phyloP scores from a whole-genome alignment of 495 filamentous ascomycete genomes.

The Penicillium odoratum region DNA sequence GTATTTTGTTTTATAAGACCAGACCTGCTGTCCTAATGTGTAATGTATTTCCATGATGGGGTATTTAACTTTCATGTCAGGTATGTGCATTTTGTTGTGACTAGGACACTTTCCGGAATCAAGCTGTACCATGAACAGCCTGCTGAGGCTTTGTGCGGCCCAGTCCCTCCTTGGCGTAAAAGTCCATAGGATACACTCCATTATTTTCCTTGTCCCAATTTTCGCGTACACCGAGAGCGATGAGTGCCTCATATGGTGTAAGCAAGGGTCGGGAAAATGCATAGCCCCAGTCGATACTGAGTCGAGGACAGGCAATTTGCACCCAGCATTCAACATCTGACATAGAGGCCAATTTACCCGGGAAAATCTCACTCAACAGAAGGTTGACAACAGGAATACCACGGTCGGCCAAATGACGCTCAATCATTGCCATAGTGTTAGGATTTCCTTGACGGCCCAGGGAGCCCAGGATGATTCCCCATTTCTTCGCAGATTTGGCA shows the following conservation, averaged over 20 bases:
- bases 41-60: constrained; percentile 10
- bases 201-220: constrained; percentile 68
- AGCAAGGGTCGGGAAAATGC: constrained; percentile 85
- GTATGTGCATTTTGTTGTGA: background rate
- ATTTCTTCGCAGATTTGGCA: constrained; percentile 76
- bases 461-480: constrained; percentile 92
- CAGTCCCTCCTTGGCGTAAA: constrained; percentile 89
- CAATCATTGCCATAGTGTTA: constrained; percentile 84
- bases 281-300: constrained; percentile 99
- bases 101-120: constrained; percentile 1
- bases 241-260: constrained; percentile 92
- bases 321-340: constrained; percentile 94
- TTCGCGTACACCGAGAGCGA: constrained; percentile 75
- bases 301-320: constrained; percentile 89
- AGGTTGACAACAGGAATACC: constrained; percentile 80
- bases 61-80: constrained; percentile 18
- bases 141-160: constrained; percentile 69
- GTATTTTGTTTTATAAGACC: constrained; percentile 8
- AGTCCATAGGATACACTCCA: constrained; percentile 96
- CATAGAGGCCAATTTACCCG: constrained; percentile 91
- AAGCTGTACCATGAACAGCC: constrained; percentile 21
- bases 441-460: constrained; percentile 95
- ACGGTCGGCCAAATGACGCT: constrained; percentile 63
- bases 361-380: constrained; percentile 91
- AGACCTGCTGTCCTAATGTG: constrained; percentile 21